Evolutionary conservation across 257 asterid species (phyloP).

Genomic region (Thymus quinquecostatus): DNA sequence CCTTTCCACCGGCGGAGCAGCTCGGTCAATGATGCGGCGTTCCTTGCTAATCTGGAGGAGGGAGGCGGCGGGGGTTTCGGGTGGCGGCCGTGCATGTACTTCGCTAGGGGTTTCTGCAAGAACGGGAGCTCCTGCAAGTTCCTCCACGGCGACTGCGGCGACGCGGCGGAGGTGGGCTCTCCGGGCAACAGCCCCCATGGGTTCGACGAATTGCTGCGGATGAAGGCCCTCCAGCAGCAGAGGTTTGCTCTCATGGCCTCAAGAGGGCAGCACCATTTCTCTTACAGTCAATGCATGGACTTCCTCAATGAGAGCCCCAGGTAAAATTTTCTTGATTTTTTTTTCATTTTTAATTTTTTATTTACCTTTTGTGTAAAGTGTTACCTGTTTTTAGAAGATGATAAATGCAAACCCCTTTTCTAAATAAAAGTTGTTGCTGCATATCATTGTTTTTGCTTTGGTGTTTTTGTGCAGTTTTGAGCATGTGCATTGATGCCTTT

Average conservation of each 20-base stretch:
- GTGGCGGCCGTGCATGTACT: conserved; percentile 90
- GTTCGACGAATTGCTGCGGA: conserved; percentile 72
- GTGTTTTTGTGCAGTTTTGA: conserved; percentile 24
- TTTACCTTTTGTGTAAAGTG: conserved; percentile 4
- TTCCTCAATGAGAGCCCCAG: conserved; percentile 69
- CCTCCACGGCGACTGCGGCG: conserved; percentile 51
- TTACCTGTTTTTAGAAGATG: conserved; percentile 24
- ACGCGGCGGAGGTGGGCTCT: conserved; percentile 54
- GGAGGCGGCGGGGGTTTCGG: conserved; percentile 54
- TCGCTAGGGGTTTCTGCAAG: conserved; percentile 84
- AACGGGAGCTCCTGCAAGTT: conserved; percentile 81
- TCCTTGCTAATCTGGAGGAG: conserved; percentile 54
- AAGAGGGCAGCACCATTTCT: conserved; percentile 60
- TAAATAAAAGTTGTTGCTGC: conserved; percentile 5
- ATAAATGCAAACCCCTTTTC: conserved; percentile 30
- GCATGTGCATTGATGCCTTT: conserved; percentile 20
- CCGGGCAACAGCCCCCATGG: conserved; percentile 52
- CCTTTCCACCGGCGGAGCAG: conserved; percentile 81
- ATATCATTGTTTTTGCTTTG: conserved; percentile 14
- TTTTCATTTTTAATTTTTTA: not conserved
- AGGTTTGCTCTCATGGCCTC: conserved; percentile 71
- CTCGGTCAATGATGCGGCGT: conserved; percentile 80
- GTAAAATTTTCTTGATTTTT: conserved; percentile 32
- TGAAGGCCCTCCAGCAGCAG: conserved; percentile 87
- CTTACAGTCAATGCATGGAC: conserved; percentile 59